These are phyloP conservation scores for Boletus subcaerulescens DNA, from an alignment of 768 basidiomycete genomes.

Conservation along the genomic window DNA sequence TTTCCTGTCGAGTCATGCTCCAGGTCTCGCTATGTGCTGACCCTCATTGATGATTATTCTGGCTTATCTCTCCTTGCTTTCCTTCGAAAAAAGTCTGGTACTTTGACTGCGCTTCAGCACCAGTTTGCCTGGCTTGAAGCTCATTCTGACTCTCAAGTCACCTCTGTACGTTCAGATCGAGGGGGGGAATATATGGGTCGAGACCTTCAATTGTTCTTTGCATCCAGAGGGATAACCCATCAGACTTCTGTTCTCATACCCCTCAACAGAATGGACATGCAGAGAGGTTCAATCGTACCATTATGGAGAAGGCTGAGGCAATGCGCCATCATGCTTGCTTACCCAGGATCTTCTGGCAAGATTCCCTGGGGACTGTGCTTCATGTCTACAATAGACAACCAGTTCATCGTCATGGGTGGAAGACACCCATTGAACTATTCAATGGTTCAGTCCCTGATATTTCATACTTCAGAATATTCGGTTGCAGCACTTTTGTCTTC, in stretches of 20 bases:
- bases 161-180: neutral
- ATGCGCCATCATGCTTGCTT: neutral
- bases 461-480: neutral
- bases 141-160: neutral
- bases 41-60: neutral
- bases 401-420: neutral
- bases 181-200: neutral
- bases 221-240: neutral
- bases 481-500: neutral
- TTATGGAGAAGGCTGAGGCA: neutral
- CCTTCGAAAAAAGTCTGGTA: neutral
- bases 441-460: neutral
- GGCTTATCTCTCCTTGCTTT: neutral
- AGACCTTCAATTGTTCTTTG: neutral
- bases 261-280: neutral
- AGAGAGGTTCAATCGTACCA: neutral
- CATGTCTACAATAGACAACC: neutral
- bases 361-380: neutral
- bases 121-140: neutral
- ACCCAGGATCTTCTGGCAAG: neutral
- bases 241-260: neutral
- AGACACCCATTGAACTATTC: neutral
- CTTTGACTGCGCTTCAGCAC: neutral
- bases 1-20: neutral
- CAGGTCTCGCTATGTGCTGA: accelerated